Evolutionary conservation across 176 grass and related monocot genomes (phyloP).

Genomic region (Carex pumila): DNA sequence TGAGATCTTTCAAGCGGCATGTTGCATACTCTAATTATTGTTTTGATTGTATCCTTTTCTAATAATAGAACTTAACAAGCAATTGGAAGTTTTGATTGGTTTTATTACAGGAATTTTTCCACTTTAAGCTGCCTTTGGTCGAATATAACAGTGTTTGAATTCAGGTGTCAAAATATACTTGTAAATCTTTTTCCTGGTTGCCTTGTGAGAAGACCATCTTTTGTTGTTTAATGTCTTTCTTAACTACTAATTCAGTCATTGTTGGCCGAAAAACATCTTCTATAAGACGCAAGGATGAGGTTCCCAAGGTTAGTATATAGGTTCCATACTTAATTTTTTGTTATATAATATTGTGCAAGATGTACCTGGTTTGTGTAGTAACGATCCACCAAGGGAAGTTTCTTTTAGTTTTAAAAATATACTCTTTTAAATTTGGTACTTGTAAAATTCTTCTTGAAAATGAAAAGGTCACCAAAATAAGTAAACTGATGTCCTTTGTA

Average conservation of each 20-base stretch:
- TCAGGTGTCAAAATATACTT: background rate
- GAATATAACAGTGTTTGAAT: background rate
- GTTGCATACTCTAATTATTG: slow-evolving; percentile 87
- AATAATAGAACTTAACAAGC: background rate
- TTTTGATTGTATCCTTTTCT: slow-evolving; percentile 75
- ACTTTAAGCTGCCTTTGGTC: background rate
- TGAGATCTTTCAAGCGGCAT: slow-evolving; percentile 65
- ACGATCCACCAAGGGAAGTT: background rate
- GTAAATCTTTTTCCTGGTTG: slow-evolving; percentile 7
- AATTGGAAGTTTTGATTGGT: background rate
- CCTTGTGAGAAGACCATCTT: slow-evolving; percentile 7
- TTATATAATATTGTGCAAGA: background rate
- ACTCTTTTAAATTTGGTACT: background rate
- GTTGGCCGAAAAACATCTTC: slow-evolving; percentile 95
- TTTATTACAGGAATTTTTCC: background rate
- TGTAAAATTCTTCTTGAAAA: slow-evolving; percentile 9
- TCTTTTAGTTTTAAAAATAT: background rate
- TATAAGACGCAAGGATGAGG: slow-evolving; percentile 59
- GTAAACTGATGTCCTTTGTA: background rate
- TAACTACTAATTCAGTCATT: slow-evolving; percentile 58
- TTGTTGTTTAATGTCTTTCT: slow-evolving; percentile 31
- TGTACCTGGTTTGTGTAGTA: background rate
- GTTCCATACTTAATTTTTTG: background rate
- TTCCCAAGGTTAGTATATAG: slow-evolving; percentile 62
- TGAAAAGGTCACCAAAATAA: background rate